Evolutionary conservation across 805 yeast species (phyloP).

Genomic region (Ogataea parapolymorpha): DNA sequence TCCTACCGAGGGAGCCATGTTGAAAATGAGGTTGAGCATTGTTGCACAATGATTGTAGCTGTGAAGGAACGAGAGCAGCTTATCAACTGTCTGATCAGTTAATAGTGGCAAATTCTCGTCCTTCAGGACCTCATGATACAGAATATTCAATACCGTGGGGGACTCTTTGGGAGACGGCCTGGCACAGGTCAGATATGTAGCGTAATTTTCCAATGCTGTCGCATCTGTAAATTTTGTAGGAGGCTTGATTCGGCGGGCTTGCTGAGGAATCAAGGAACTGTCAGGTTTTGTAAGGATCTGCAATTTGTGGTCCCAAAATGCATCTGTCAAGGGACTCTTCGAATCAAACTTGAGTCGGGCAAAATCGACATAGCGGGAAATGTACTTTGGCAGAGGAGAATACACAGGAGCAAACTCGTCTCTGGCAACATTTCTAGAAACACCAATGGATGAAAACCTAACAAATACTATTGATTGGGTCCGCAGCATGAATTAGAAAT

Average conservation of each 20-base stretch:
- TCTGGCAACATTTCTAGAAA: neutral
- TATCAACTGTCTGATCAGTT: neutral
- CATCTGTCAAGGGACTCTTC: neutral
- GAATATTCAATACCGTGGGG: neutral
- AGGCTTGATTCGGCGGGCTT: neutral
- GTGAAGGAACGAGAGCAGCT: slow-evolving; percentile 4
- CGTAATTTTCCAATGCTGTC: neutral
- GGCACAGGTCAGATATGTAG: neutral
- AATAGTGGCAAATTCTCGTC: slow-evolving; percentile 1
- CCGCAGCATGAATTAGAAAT: neutral
- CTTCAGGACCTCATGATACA: neutral
- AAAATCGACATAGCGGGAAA: neutral
- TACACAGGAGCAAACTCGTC: no score
- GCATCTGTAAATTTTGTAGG: neutral
- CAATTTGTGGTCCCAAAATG: slow-evolving; percentile 1
- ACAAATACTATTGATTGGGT: neutral
- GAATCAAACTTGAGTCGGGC: neutral
- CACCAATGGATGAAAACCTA: neutral
- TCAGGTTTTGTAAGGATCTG: neutral
- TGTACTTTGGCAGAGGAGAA: neutral
- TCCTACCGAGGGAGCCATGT: slow-evolving; percentile 7
- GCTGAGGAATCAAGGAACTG: slow-evolving; percentile 2
- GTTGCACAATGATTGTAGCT: slow-evolving; percentile 4
- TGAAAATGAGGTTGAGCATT: slow-evolving; percentile 9
- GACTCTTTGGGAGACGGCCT: slow-evolving; percentile 1